Conservation (phyloP, 768 basidiomycete genomes). For the Collybiopsis luxurians region DNA sequence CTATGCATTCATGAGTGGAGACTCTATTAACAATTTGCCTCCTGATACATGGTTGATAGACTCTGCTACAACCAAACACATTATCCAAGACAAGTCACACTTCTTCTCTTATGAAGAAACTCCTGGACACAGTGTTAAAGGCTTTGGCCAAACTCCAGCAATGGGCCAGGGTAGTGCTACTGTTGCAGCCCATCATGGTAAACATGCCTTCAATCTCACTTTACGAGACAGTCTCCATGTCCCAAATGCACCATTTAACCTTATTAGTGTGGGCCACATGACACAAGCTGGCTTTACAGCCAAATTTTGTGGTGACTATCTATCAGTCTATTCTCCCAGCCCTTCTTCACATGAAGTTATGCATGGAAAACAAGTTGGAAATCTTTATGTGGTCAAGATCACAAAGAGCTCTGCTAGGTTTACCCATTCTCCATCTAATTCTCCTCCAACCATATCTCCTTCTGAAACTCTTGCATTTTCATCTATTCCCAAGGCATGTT, state of each 20-base stretch:
- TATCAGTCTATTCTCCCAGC: constrained; percentile 11
- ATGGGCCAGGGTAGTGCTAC: not conserved
- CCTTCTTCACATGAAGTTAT: constrained; percentile 7
- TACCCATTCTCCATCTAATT: not conserved
- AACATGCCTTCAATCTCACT: not conserved
- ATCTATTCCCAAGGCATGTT: too few species aligned
- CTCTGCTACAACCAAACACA: too few species aligned
- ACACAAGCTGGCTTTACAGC: constrained; percentile 3
- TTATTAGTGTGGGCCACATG: constrained; percentile 14
- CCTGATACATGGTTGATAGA: too few species aligned
- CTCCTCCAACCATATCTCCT: not conserved
- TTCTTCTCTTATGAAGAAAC: too few species aligned
- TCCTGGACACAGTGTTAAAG: too few species aligned
- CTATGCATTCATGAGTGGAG: too few species aligned
- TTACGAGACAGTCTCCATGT: constrained; percentile 9
- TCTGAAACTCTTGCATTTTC: not conserved
- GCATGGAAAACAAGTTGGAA: constrained; percentile 7
- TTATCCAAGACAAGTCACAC: too few species aligned
- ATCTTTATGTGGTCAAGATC: constrained; percentile 6
- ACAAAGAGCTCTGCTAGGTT: not conserved
- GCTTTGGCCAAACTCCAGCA: too few species aligned
- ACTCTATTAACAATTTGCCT: too few species aligned
- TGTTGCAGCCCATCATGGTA: too few species aligned
- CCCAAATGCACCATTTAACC: constrained; percentile 10
- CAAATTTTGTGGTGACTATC: constrained; percentile 11